phyloP scores from a whole-genome alignment of 768 basidiomycete genomes.

The Naematelia encephala region DNA sequence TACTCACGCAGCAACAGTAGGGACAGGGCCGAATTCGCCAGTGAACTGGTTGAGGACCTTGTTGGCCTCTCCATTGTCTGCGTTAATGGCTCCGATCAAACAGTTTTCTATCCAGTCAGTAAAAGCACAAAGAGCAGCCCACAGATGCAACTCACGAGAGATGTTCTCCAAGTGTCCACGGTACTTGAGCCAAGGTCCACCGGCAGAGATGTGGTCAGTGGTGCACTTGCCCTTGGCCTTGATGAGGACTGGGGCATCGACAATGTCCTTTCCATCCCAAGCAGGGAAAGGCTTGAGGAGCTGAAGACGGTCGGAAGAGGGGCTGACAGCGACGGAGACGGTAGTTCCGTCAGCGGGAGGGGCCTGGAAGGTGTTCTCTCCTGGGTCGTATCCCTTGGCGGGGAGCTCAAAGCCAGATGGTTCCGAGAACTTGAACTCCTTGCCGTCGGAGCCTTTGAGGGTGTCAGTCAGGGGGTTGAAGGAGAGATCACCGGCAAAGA shows the following conservation, averaged over 20 bases:
- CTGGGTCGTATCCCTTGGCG: slow-evolving; percentile 91
- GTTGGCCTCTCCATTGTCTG: slow-evolving; percentile 94
- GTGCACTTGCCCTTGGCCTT: slow-evolving; percentile 99
- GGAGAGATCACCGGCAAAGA: slow-evolving; percentile 86
- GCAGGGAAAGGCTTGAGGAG: slow-evolving; percentile 80
- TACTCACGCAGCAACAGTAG: slow-evolving; percentile 65
- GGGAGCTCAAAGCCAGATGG: slow-evolving; percentile 91
- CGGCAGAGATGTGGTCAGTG: slow-evolving; percentile 93
- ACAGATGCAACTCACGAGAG: slow-evolving; percentile 61
- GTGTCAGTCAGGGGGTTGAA: slow-evolving; percentile 96
- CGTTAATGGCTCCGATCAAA: slow-evolving; percentile 94
- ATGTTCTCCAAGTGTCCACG: slow-evolving; percentile 98
- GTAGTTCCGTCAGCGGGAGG: slow-evolving; percentile 79
- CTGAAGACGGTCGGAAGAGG: slow-evolving; percentile 84
- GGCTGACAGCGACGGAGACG: slow-evolving; percentile 81
- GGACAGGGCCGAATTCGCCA: slow-evolving; percentile 80
- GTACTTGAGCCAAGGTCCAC: slow-evolving; percentile 99
- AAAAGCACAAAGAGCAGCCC: not conserved
- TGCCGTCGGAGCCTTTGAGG: slow-evolving; percentile 84
- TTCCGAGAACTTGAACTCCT: slow-evolving; percentile 93
- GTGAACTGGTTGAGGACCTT: slow-evolving; percentile 80
- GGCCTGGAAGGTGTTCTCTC: slow-evolving; percentile 93
- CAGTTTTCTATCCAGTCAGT: slow-evolving; percentile 69
- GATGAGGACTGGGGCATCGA: slow-evolving; percentile 87
- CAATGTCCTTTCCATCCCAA: slow-evolving; percentile 90